Percentiles rank a stretch among this genome's conserved stretches.
Conservation (phyloP, 2,329 filamentous ascomycete genomes). For the Colletotrichum liaoningense region DNA sequence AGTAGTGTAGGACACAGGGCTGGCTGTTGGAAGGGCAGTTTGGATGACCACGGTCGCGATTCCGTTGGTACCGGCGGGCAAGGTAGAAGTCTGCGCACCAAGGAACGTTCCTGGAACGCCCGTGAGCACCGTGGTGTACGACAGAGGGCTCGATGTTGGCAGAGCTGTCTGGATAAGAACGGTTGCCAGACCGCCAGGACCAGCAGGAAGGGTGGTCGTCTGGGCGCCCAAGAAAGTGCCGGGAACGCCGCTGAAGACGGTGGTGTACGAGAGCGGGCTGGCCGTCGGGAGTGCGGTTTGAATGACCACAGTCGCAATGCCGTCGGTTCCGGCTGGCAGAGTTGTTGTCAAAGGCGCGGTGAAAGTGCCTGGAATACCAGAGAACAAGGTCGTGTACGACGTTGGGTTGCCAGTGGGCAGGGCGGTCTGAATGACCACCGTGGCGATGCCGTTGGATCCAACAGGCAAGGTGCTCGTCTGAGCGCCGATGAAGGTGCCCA, state of each 20-base stretch:
- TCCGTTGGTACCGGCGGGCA: conserved; percentile 4
- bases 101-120: conserved; percentile 1
- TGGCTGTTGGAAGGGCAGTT: background rate
- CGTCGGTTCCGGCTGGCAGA: background rate
- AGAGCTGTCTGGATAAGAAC: conserved; percentile 7
- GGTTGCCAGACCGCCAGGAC: background rate
- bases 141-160: background rate
- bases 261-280: background rate
- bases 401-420: background rate
- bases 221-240: conserved; percentile 6
- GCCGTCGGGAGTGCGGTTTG: background rate
- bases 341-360: background rate
- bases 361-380: conserved; percentile 12
- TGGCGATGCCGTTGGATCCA: background rate
- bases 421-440: conserved; percentile 18
- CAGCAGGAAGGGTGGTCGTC: background rate
- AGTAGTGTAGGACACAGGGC: background rate
- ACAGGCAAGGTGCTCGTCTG: background rate
- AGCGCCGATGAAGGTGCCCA: conserved; percentile 2
- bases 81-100: background rate
- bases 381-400: background rate
- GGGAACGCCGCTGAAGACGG: conserved; percentile 2
- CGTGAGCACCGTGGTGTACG: conserved; percentile 5
- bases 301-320: background rate
- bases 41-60: conserved; percentile 13